phyloP scores from a whole-genome alignment of 306 rosid species.

The Begonia fuchsioides region DNA sequence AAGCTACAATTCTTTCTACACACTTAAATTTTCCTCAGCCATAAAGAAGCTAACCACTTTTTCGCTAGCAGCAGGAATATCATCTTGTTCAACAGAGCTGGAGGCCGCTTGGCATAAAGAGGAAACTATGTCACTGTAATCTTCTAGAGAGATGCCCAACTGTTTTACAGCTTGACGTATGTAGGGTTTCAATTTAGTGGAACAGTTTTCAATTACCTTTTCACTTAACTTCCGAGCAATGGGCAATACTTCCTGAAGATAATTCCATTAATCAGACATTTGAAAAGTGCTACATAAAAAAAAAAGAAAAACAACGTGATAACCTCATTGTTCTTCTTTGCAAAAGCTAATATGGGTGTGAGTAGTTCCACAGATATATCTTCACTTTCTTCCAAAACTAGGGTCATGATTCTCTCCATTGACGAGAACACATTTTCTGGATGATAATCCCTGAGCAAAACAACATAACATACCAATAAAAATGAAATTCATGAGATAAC shows the following conservation, averaged over 20 bases:
- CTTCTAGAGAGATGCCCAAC: slow-evolving; percentile 25
- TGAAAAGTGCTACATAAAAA: not conserved
- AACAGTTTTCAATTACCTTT: slow-evolving; percentile 47
- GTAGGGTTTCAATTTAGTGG: slow-evolving; percentile 43
- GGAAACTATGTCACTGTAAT: slow-evolving; percentile 29
- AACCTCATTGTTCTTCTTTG: slow-evolving; percentile 51
- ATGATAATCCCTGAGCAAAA: slow-evolving; percentile 37
- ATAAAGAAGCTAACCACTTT: slow-evolving; percentile 30
- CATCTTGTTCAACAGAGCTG: slow-evolving; percentile 34
- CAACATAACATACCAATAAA: not conserved
- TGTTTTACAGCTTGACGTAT: slow-evolving; percentile 35
- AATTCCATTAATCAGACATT: slow-evolving; percentile 5
- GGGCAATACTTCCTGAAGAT: slow-evolving; percentile 34
- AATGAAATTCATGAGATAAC: not conserved
- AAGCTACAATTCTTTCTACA: slow-evolving; percentile 47
- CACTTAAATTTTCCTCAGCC: slow-evolving; percentile 21
- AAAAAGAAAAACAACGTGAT: slow-evolving; percentile 5
- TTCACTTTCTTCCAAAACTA: slow-evolving; percentile 84
- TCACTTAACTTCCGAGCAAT: slow-evolving; percentile 47
- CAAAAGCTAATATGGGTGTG: slow-evolving; percentile 38
- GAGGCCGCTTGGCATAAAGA: slow-evolving; percentile 31
- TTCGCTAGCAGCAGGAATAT: slow-evolving; percentile 28
- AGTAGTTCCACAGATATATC: slow-evolving; percentile 49
- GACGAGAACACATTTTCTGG: slow-evolving; percentile 48
- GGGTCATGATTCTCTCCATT: slow-evolving; percentile 73